phyloP scores from a whole-genome alignment of 2,329 filamentous ascomycete species.

The Colletotrichum theobromicola region DNA sequence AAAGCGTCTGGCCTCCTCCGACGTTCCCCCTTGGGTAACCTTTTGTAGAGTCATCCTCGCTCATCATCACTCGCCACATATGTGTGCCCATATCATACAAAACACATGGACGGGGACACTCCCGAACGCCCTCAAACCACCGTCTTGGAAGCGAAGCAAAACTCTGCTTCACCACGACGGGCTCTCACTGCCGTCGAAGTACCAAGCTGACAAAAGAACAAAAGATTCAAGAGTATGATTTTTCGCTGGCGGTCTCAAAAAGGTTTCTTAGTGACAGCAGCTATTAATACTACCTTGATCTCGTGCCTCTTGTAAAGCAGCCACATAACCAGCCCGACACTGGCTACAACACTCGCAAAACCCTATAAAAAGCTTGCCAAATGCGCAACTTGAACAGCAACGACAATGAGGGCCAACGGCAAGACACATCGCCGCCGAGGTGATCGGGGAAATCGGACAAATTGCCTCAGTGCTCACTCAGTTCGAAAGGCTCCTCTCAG shows the following conservation, averaged over 20 bases:
- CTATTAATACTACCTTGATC: neutral
- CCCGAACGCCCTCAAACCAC: neutral
- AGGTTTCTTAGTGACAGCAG: neutral
- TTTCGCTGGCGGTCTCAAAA: accelerated
- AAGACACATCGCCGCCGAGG: too few species aligned
- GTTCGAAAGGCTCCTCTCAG: neutral
- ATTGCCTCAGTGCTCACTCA: neutral
- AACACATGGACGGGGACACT: neutral
- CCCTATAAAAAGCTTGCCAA: neutral
- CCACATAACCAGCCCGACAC: neutral
- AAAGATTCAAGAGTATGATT: neutral
- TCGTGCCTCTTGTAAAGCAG: neutral
- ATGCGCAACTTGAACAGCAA: accelerated
- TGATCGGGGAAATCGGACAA: neutral
- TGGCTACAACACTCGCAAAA: neutral
- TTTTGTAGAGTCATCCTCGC: neutral
- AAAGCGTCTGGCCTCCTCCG: neutral
- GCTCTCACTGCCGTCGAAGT: neutral
- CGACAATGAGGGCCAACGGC: neutral
- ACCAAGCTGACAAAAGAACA: neutral
- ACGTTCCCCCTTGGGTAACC: neutral
- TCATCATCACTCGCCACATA: neutral
- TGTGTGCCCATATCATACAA: neutral
- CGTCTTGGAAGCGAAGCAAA: neutral
- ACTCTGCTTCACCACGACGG: neutral